Conservation (phyloP, 2,329 filamentous ascomycete genomes). For the Monosporascus sp. region DNA sequence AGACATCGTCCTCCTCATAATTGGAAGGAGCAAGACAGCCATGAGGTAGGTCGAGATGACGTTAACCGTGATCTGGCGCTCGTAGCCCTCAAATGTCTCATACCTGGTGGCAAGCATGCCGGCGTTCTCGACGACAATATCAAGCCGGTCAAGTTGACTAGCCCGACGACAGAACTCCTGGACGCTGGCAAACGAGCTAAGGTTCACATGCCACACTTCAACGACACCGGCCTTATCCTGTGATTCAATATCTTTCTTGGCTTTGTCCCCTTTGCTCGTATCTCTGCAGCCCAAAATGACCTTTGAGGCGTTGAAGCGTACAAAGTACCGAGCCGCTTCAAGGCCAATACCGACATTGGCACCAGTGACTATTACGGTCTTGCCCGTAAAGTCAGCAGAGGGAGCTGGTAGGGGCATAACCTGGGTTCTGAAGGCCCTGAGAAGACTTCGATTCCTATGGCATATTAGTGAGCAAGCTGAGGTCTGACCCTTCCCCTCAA, state of each 20-base stretch:
- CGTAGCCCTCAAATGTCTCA: slow-evolving; percentile 2
- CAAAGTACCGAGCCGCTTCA: too few species aligned
- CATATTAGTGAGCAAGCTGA: too few species aligned
- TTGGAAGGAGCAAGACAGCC: slow-evolving; percentile 36
- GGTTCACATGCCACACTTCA: slow-evolving; percentile 3
- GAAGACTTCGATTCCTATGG: too few species aligned
- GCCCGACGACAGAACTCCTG: slow-evolving; percentile 1
- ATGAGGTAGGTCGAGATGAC: slow-evolving; percentile 41
- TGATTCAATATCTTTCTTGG: background rate
- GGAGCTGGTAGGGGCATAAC: too few species aligned
- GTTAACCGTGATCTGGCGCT: slow-evolving; percentile 36
- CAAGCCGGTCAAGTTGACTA: background rate
- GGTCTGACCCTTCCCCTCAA: too few species aligned
- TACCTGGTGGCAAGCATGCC: background rate
- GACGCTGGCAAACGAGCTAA: slow-evolving; percentile 5
- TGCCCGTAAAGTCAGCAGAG: too few species aligned
- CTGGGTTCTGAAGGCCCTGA: too few species aligned
- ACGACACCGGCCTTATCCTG: background rate
- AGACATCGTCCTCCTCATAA: slow-evolving; percentile 28
- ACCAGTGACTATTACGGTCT: too few species aligned
- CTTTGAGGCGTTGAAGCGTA: too few species aligned
- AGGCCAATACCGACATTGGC: too few species aligned
- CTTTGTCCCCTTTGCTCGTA: background rate
- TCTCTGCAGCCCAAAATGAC: too few species aligned
- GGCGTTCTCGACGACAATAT: slow-evolving; percentile 4